Conservation (phyloP, 306 rosid genomes). For the Begonia fuchsioides region DNA sequence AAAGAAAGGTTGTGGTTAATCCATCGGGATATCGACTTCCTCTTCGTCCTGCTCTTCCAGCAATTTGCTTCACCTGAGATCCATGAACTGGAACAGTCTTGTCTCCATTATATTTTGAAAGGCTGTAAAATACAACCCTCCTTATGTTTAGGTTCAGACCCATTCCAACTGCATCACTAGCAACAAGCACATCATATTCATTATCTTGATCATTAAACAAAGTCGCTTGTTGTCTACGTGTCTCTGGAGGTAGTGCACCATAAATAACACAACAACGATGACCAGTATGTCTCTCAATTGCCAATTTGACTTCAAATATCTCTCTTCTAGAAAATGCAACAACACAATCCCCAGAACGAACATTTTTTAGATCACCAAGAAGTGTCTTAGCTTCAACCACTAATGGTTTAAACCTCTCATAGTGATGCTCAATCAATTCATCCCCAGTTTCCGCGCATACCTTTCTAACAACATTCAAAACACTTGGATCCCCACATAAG, state of each 20-base stretch:
- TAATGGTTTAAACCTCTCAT: slow-evolving; percentile 83
- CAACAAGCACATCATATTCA: slow-evolving; percentile 73
- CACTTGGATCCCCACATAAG: slow-evolving; percentile 82
- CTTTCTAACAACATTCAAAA: slow-evolving; percentile 48
- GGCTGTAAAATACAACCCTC: slow-evolving; percentile 70
- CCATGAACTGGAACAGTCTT: slow-evolving; percentile 68
- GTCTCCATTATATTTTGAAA: slow-evolving; percentile 79
- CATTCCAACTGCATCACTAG: slow-evolving; percentile 98
- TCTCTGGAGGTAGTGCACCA: slow-evolving; percentile 88
- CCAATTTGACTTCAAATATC: slow-evolving; percentile 79
- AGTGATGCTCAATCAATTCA: slow-evolving; percentile 56
- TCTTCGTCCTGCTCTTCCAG: slow-evolving; percentile 94
- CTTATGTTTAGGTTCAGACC: slow-evolving; percentile 88
- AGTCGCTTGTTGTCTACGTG: slow-evolving; percentile 76
- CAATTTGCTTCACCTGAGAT: slow-evolving; percentile 89
- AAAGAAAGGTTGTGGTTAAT: slow-evolving; percentile 62
- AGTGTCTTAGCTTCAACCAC: slow-evolving; percentile 89
- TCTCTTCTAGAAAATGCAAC: slow-evolving; percentile 96
- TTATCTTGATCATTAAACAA: slow-evolving; percentile 70
- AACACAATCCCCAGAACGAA: slow-evolving; percentile 85
- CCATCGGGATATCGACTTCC: slow-evolving; percentile 86
- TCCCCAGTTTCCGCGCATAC: slow-evolving; percentile 73
- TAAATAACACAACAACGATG: slow-evolving; percentile 81
- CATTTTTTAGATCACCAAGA: slow-evolving; percentile 57
- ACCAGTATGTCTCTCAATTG: slow-evolving; percentile 65